Percentiles rank a stretch among this genome's conserved stretches.
phyloP scores from a whole-genome alignment of 2,329 filamentous ascomycete genomes.

The Xylariaceae sp. region DNA sequence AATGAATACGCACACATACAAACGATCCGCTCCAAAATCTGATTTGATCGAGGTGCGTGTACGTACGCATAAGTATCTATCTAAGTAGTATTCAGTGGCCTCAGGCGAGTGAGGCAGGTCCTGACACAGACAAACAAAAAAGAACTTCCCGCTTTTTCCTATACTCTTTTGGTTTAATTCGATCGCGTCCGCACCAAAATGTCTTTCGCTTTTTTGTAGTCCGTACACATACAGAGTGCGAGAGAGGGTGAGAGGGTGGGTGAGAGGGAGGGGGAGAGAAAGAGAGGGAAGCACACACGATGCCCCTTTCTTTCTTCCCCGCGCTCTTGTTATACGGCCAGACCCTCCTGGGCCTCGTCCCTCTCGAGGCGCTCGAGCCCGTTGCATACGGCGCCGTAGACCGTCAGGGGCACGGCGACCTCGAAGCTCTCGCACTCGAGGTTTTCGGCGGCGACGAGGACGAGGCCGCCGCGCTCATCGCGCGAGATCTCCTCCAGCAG shows the following conservation, averaged over 20 bases:
- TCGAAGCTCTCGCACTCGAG: slow-evolving; percentile 88
- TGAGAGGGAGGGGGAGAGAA: background rate
- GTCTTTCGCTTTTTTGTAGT: background rate
- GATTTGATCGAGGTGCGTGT: no score
- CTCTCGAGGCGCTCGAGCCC: slow-evolving; percentile 59
- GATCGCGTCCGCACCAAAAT: no score
- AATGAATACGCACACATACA: no score
- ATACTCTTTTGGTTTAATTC: background rate
- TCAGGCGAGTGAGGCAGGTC: no score
- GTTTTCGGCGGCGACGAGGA: slow-evolving; percentile 77
- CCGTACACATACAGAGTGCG: background rate
- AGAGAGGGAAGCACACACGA: background rate
- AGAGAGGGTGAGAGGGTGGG: background rate
- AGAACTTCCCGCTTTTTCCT: background rate
- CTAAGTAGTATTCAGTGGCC: background rate
- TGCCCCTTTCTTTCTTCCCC: background rate
- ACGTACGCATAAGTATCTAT: slow-evolving; percentile 3
- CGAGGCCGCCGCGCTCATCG: slow-evolving; percentile 74
- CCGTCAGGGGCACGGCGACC: slow-evolving; percentile 78
- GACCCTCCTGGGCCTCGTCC: slow-evolving; percentile 53
- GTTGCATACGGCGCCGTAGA: slow-evolving; percentile 69
- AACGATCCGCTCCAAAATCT: no score
- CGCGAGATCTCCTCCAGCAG: slow-evolving; percentile 79
- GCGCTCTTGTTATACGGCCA: slow-evolving; percentile 25
- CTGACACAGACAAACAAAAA: no score